A percentile compares a stretch with the other conserved stretches of the same genome.
phyloP scores from a whole-genome alignment of 306 rosid genomes.

The Vigna hirtella region DNA sequence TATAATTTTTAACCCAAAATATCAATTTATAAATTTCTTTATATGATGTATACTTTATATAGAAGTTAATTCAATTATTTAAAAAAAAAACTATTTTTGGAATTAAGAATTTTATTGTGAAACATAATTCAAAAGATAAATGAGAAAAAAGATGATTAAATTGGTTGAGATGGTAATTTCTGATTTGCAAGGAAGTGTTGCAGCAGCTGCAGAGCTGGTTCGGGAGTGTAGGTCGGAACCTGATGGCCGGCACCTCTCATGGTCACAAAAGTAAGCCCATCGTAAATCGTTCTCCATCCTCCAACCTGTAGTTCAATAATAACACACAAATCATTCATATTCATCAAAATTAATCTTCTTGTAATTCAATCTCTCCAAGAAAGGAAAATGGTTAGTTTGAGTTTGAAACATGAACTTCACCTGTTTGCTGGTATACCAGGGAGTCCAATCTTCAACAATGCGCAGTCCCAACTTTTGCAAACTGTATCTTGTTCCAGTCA shows the following conservation, averaged over 20 bases:
- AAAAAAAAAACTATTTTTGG: no score
- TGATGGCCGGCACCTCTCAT: slow-evolving; percentile 69
- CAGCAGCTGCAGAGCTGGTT: slow-evolving; percentile 57
- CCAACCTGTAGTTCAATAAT: slow-evolving; percentile 44
- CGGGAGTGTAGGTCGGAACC: slow-evolving; percentile 60
- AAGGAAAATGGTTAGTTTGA: no score
- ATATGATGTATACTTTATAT: no score
- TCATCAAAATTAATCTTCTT: no score
- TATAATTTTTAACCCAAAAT: no score
- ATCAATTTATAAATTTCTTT: no score
- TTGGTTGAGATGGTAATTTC: slow-evolving; percentile 51
- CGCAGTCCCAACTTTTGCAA: slow-evolving; percentile 52
- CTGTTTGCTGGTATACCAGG: slow-evolving; percentile 59
- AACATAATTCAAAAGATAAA: neutral
- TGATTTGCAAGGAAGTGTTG: slow-evolving; percentile 51
- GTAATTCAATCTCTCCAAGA: no score
- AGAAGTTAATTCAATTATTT: no score
- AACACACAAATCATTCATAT: no score
- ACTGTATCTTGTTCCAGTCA: slow-evolving; percentile 58
- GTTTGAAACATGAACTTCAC: slow-evolving; percentile 19
- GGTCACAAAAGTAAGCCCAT: slow-evolving; percentile 58
- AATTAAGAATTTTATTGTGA: neutral
- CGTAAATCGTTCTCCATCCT: slow-evolving; percentile 49
- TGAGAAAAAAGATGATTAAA: neutral
- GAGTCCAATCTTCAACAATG: slow-evolving; percentile 58